A percentile compares a stretch with the other conserved stretches of the same genome.
These are phyloP conservation scores for Xylariaceae sp. DNA, from an alignment of 2,329 filamentous ascomycete species.

Conservation along the genomic window DNA sequence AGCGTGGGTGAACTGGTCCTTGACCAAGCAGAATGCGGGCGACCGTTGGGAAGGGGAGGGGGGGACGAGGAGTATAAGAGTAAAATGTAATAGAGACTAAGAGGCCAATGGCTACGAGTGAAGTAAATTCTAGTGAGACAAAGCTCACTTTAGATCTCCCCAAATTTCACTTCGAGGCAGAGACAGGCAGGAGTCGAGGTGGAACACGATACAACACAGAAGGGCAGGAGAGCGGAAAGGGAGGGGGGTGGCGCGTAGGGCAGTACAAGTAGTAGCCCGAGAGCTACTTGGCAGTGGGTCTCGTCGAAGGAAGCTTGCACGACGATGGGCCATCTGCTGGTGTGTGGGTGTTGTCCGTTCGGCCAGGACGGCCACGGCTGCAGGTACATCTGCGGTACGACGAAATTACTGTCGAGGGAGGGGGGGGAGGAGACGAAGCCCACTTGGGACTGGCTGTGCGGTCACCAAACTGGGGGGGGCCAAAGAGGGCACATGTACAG, in stretches of 20 bases:
- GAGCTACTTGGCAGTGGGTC: slow-evolving; percentile 23
- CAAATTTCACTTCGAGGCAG: slow-evolving; percentile 30
- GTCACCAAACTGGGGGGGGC: slow-evolving; percentile 25
- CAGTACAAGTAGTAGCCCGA: slow-evolving; percentile 28
- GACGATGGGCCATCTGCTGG: slow-evolving; percentile 19
- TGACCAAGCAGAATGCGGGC: slow-evolving; percentile 17
- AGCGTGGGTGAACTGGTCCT: slow-evolving; percentile 29
- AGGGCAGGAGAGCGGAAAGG: slow-evolving; percentile 32
- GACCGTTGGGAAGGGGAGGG: slow-evolving; percentile 18
- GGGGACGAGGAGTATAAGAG: slow-evolving; percentile 28
- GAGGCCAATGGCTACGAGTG: slow-evolving; percentile 23
- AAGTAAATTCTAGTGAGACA: slow-evolving; percentile 32
- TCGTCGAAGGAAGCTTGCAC: slow-evolving; percentile 24
- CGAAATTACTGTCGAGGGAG: slow-evolving; percentile 16
- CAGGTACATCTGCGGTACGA: slow-evolving; percentile 29
- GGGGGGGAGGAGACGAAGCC: slow-evolving; percentile 22
- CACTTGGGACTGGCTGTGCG: slow-evolving; percentile 30
- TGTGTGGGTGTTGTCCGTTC: slow-evolving; percentile 15
- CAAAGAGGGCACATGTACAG: slow-evolving; percentile 14
- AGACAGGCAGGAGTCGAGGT: slow-evolving; percentile 32
- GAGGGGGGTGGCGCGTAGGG: slow-evolving; percentile 33
- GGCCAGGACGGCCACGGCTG: slow-evolving; percentile 28
- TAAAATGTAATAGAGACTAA: slow-evolving; percentile 16
- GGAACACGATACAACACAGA: slow-evolving; percentile 33
- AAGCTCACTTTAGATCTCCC: slow-evolving; percentile 29